Percentiles rank a stretch among this genome's conserved stretches.
Conservation (phyloP, 108 stramenopile species). For the Schizochytrium sp. region DNA sequence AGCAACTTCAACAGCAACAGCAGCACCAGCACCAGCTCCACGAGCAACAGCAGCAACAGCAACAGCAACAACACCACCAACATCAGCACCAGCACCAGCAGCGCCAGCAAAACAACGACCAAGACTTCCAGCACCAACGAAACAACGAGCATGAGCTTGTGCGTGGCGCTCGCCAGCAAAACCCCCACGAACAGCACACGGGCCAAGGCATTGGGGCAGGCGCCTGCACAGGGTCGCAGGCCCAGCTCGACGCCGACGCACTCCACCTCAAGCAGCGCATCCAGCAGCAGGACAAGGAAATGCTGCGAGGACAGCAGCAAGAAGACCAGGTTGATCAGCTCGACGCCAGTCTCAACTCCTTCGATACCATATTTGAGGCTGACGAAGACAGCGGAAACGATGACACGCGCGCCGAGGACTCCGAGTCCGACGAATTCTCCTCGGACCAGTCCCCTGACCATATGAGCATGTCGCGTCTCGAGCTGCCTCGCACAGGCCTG, state of each 20-base stretch:
- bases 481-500: background rate
- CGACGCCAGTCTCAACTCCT: background rate
- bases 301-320: background rate
- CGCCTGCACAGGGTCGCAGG: too few relatives aligned
- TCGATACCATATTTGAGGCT: background rate
- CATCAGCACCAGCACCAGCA: background rate
- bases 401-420: background rate
- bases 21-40: background rate
- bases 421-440: background rate
- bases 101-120: background rate
- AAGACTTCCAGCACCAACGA: too few relatives aligned
- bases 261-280: background rate
- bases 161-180: too few relatives aligned
- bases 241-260: background rate
- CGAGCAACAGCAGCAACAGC: background rate
- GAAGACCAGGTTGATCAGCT: background rate
- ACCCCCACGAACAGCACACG: too few relatives aligned
- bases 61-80: background rate
- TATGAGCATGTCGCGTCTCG: background rate
- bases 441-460: background rate
- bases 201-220: too few relatives aligned
- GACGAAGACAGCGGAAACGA: background rate
- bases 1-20: background rate
- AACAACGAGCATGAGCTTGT: too few relatives aligned
- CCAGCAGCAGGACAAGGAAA: background rate